phyloP scores from a whole-genome alignment of 345 rosid species.

The Gossypium ekmanianum region DNA sequence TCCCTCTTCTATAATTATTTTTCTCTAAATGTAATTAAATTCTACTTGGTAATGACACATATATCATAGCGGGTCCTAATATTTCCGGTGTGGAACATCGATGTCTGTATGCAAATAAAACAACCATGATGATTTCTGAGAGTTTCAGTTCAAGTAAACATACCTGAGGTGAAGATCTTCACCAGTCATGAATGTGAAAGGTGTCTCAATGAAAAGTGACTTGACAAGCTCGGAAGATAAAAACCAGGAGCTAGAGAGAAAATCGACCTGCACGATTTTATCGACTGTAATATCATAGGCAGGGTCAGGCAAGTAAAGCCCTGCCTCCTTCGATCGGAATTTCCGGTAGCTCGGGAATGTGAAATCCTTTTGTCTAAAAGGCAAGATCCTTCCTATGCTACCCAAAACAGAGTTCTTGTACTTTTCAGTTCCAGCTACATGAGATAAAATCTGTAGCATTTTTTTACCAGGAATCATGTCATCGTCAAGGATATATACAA shows the following conservation, averaged over 20 bases:
- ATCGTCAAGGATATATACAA: constrained; percentile 80
- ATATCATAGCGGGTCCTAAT: too few relatives aligned
- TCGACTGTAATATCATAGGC: constrained; percentile 82
- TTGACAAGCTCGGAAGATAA: constrained; percentile 90
- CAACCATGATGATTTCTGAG: not conserved
- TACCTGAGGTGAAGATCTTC: constrained; percentile 98
- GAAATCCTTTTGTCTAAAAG: constrained; percentile 85
- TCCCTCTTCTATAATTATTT: too few relatives aligned
- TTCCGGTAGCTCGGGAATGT: constrained; percentile 94
- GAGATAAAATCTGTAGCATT: constrained; percentile 86
- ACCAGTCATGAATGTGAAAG: constrained; percentile 85
- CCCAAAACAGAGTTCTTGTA: constrained; percentile 88
- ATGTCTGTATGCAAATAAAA: not conserved
- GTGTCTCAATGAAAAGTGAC: constrained; percentile 80
- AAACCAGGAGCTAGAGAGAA: constrained; percentile 97
- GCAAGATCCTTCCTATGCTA: constrained; percentile 89
- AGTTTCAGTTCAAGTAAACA: not conserved
- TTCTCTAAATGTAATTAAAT: too few relatives aligned
- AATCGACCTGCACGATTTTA: constrained; percentile 91
- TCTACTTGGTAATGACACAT: too few relatives aligned
- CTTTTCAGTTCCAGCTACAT: constrained; percentile 89
- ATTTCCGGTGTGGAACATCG: too few relatives aligned
- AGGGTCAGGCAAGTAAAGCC: constrained; percentile 93
- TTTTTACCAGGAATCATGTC: constrained; percentile 96
- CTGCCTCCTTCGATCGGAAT: constrained; percentile 88